Conservation (phyloP, 2,329 filamentous ascomycete species). For the Penicillium sp. region DNA sequence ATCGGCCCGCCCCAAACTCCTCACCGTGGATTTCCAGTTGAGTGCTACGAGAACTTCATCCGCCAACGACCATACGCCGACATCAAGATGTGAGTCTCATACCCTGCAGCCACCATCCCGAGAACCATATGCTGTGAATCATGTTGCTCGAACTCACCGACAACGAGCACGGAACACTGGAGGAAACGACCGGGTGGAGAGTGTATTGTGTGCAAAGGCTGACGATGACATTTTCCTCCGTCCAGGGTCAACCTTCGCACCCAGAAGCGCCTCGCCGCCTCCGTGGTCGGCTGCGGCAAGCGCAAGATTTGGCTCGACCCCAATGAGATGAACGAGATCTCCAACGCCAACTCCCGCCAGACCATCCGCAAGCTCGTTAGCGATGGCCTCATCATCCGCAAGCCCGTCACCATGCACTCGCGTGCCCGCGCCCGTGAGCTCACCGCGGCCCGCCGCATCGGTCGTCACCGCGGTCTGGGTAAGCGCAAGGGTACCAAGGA, state of each 20-base stretch:
- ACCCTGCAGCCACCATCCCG: conserved; percentile 21
- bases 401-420: conserved; percentile 99
- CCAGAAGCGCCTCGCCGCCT: conserved; percentile 99
- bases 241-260: conserved; percentile 98
- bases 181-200: conserved; percentile 6
- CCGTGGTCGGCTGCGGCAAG: conserved; percentile 98
- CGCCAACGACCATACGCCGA: conserved; percentile 46
- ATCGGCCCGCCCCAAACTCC: conserved; percentile 40
- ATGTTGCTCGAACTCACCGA: not conserved
- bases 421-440: conserved; percentile 92
- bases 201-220: conserved; percentile 26
- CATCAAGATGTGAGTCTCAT: conserved; percentile 45
- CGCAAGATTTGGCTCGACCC: conserved; percentile 99
- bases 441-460: conserved; percentile 88
- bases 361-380: conserved; percentile 98
- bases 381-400: conserved; percentile 99
- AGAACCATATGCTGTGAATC: conserved; percentile 7
- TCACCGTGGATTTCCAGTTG: conserved; percentile 38
- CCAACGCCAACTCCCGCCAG: conserved; percentile 99
- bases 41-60: conserved; percentile 43
- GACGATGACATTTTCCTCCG: conserved; percentile 30
- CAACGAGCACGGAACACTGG: conserved; percentile 7
- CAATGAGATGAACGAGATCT: conserved; percentile 98
- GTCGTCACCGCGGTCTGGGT: conserved; percentile 98
- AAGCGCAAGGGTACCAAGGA: conserved; percentile 99